Percentiles rank a stretch among this genome's conserved stretches.
Conservation (phyloP, 1,284 basidiomycete species). For the Pyrrhoderma noxium region DNA sequence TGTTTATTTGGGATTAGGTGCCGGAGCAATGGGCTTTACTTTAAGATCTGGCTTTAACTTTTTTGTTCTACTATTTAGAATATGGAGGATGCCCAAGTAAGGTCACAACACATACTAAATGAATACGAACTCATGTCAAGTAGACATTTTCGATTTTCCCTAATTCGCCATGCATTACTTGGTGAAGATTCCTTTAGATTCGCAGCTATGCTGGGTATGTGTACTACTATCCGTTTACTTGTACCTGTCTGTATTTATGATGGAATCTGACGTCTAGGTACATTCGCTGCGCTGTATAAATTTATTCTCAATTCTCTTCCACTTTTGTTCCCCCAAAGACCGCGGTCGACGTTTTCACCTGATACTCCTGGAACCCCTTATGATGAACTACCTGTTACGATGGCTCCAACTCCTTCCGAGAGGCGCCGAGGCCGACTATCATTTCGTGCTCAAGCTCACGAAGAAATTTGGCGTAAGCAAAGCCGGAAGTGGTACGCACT, state of each 20-base stretch:
- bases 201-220: slow-evolving; percentile 75
- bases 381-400: slow-evolving; percentile 18
- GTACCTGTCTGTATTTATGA: too few species aligned
- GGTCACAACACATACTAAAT: slow-evolving; percentile 15
- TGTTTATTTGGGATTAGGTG: slow-evolving; percentile 42
- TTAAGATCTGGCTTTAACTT: slow-evolving; percentile 78
- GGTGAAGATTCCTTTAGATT: slow-evolving; percentile 77
- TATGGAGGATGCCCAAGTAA: slow-evolving; percentile 57
- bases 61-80: slow-evolving; percentile 64
- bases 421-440: slow-evolving; percentile 46
- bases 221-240: too few species aligned
- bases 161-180: slow-evolving; percentile 73
- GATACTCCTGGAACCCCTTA: slow-evolving; percentile 16
- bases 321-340: slow-evolving; percentile 51
- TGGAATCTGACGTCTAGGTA: slow-evolving; percentile 45
- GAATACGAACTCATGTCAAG: slow-evolving; percentile 4
- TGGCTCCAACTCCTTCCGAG: slow-evolving; percentile 18
- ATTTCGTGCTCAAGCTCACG: slow-evolving; percentile 52
- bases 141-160: slow-evolving; percentile 44
- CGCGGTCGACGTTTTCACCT: slow-evolving; percentile 20
- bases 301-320: slow-evolving; percentile 78
- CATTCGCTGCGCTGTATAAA: slow-evolving; percentile 78
- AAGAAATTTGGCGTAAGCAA: slow-evolving; percentile 54
- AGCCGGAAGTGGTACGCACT: slow-evolving; percentile 84
- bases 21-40: slow-evolving; percentile 69